Base-by-base conservation (phyloP, 1,284 basidiomycete genomes). In the Porogramme epimiltina region DNA sequence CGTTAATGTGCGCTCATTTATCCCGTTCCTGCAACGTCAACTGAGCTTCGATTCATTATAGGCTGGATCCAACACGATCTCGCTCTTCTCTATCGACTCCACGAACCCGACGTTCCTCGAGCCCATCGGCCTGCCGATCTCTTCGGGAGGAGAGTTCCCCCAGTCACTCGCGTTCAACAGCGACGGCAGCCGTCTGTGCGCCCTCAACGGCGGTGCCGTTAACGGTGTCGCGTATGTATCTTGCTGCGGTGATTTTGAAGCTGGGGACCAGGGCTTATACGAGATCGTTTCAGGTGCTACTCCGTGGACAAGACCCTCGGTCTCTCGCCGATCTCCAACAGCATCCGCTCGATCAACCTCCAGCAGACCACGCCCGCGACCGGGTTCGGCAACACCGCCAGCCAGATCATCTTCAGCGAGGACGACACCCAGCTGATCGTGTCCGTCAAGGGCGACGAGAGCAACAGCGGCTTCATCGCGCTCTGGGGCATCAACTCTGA, bases 121-220 rank as follows among this genome's bases (percentile, higher is more conserved):
- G 22, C 68, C 69, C 62, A 64, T 80, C 22, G 78, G 78, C 1
- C 60, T 63, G 34, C 75, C 77, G 3, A 63, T 75, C 11, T 67
- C 69, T 8, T 72, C 70, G 25, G 75, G 70, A 3, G 77, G 78
- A 23, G 73, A 80, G 51, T 80, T 80, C 66, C 78, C 78, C 10
- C 66, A 79, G 47, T 76, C 76, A 1, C 59, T 79, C 15, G 72
- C 76, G 4, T 70, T 78, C 56, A 77, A 73, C 61, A 65, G 66
- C 41, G 66, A 64, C 9, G 74, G 74, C 19, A 69, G 62, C 42
- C 67, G 59, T 41, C 66, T 77, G 19, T 80, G 78, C 56, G 71
- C 71, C 4, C 63, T 80, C 31, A 80, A 80, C 62, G 73, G 76
- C 20, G 79, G 79, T 13, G 61, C 62, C 19, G 62, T 75, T 26